phyloP scores from a whole-genome alignment of 1,284 basidiomycete genomes.

The Apiotrichum mycotoxinovorans region DNA sequence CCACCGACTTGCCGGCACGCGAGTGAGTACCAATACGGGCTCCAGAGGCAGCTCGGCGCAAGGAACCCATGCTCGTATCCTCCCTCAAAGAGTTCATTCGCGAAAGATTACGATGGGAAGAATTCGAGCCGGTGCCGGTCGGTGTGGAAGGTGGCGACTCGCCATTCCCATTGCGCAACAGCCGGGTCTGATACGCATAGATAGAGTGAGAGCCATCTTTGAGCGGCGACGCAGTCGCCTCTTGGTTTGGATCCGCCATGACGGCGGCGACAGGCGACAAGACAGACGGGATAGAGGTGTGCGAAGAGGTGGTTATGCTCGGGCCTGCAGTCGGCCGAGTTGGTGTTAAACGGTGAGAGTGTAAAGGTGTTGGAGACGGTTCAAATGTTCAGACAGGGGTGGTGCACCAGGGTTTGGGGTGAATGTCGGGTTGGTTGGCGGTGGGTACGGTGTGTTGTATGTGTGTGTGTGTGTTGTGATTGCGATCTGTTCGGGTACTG shows the following conservation, averaged over 20 bases:
- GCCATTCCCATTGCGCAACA: constrained; percentile 17
- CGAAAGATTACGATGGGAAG: constrained; percentile 3
- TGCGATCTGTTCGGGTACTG: no score
- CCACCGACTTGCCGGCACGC: constrained; percentile 34
- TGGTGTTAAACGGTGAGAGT: no score
- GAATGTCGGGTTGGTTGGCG: background rate
- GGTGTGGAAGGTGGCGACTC: constrained; percentile 3
- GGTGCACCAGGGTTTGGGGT: background rate
- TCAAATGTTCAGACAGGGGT: no score
- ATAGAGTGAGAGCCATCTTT: constrained; percentile 31
- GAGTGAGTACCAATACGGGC: constrained; percentile 18
- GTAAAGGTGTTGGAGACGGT: no score
- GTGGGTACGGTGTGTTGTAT: no score
- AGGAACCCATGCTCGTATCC: constrained; percentile 5
- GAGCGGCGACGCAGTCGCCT: constrained; percentile 26
- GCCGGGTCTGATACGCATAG: constrained; percentile 41
- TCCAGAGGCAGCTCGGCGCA: constrained; percentile 25
- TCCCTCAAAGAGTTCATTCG: constrained; percentile 23
- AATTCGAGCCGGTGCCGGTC: background rate
- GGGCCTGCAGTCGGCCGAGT: background rate
- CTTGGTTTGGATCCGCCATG: constrained; percentile 8
- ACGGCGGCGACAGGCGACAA: no score
- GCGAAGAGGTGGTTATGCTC: background rate
- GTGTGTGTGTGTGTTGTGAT: no score
- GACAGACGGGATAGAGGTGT: no score